Evolutionary conservation across 331 rosid species (phyloP).

Genomic region (Quercus tomentella): DNA sequence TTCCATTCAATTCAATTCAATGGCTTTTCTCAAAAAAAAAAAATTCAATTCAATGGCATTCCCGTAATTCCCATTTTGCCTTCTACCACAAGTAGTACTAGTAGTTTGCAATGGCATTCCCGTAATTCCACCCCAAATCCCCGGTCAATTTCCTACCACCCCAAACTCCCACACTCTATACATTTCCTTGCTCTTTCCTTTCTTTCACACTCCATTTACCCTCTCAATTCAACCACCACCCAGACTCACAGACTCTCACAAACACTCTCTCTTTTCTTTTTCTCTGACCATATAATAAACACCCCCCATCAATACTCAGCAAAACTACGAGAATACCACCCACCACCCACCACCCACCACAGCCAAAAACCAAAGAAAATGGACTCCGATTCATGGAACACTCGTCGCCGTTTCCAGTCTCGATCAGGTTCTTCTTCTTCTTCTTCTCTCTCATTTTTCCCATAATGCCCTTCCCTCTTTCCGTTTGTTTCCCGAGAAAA

Average conservation of each 20-base stretch:
- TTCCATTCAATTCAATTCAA: no score
- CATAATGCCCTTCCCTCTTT: not conserved
- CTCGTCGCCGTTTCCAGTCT: conserved; percentile 62
- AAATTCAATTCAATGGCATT: no score
- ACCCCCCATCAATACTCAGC: not conserved
- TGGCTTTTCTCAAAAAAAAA: no score
- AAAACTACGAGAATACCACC: not conserved
- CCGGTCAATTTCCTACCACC: no score
- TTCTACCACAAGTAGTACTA: no score
- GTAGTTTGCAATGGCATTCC: no score
- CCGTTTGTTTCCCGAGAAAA: conserved; percentile 4
- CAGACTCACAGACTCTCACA: no score
- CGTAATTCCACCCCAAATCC: no score
- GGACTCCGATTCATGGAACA: conserved; percentile 76
- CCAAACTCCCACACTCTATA: not conserved
- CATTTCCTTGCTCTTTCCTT: conserved; percentile 31
- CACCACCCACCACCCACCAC: no score
- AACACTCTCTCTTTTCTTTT: not conserved
- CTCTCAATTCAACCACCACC: no score
- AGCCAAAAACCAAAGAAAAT: not conserved
- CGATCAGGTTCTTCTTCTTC: conserved; percentile 62
- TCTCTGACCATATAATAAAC: not conserved
- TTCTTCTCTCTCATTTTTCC: not conserved
- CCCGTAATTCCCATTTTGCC: no score
- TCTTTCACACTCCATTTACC: not conserved